Percentiles rank a stretch among this genome's conserved stretches.
Evolutionary conservation across 371 early-diverging fungal genomes (phyloP).

Genomic region (Mucor velutinosus): DNA sequence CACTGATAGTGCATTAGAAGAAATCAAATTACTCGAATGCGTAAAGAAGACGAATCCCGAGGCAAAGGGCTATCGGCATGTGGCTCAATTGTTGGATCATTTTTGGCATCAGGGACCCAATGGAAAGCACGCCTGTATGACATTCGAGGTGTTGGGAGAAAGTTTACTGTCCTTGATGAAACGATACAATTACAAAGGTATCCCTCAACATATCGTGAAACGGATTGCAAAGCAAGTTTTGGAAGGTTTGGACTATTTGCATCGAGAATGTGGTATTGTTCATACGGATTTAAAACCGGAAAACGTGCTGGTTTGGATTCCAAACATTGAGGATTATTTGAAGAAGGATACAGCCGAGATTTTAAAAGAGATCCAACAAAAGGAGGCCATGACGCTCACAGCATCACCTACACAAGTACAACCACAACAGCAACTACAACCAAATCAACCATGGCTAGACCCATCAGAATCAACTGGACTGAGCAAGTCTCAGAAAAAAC

Average conservation of each 20-base stretch:
- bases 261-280: constrained; percentile 95
- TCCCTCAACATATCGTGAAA: constrained; percentile 84
- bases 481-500: constrained; percentile 41
- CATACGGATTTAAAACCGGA: constrained; percentile 99
- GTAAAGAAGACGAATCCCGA: constrained; percentile 69
- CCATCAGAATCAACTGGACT: constrained; percentile 20
- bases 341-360: constrained; percentile 26
- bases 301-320: constrained; percentile 90
- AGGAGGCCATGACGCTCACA: background rate
- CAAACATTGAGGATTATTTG: constrained; percentile 66
- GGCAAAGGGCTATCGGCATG: constrained; percentile 62
- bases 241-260: constrained; percentile 91
- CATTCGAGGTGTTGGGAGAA: constrained; percentile 96
- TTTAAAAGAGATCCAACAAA: constrained; percentile 13
- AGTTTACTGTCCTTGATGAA: constrained; percentile 88
- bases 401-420: background rate
- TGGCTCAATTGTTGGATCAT: constrained; percentile 86
- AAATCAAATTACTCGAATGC: constrained; percentile 86
- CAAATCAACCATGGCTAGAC: constrained; percentile 5
- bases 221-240: constrained; percentile 87
- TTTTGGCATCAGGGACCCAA: constrained; percentile 91
- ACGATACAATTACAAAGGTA: constrained; percentile 67
- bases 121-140: constrained; percentile 95
- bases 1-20: constrained; percentile 94
- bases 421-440: background rate